These are phyloP conservation scores for Rosa lucieae DNA, from an alignment of 306 rosid genomes.

Conservation along the genomic window DNA sequence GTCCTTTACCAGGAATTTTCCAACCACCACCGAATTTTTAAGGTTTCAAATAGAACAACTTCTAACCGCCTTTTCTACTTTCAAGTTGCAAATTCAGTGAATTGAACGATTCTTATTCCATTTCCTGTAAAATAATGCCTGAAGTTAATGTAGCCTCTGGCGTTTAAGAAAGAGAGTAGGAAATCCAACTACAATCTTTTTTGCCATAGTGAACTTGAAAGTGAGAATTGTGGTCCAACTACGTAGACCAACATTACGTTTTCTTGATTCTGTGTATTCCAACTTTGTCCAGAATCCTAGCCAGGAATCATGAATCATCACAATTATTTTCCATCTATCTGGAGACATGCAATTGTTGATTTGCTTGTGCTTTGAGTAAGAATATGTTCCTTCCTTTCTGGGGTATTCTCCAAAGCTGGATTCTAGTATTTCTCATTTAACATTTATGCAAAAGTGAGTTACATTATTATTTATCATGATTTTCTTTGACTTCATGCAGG, in stretches of 20 bases:
- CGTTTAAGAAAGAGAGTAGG: too few relatives aligned
- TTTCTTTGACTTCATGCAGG: slow-evolving; percentile 38
- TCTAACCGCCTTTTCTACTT: neutral
- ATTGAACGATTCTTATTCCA: too few relatives aligned
- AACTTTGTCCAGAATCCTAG: neutral
- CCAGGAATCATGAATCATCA: neutral
- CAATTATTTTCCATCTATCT: neutral
- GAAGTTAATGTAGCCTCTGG: too few relatives aligned
- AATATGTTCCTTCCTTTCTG: neutral
- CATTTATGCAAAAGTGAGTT: neutral
- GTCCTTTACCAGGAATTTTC: neutral
- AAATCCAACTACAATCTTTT: too few relatives aligned
- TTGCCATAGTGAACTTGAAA: too few relatives aligned
- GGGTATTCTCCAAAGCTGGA: neutral
- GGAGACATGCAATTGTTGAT: neutral
- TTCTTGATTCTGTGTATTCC: neutral
- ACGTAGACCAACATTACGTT: neutral
- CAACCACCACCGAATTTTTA: neutral
- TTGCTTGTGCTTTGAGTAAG: neutral
- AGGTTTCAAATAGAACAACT: neutral
- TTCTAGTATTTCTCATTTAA: neutral
- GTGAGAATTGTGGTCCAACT: too few relatives aligned
- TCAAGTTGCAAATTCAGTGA: neutral
- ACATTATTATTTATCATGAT: neutral
- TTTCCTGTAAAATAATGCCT: too few relatives aligned